Conservation (phyloP, 352 stramenopile genomes). For the Vaucheria bursata region DNA sequence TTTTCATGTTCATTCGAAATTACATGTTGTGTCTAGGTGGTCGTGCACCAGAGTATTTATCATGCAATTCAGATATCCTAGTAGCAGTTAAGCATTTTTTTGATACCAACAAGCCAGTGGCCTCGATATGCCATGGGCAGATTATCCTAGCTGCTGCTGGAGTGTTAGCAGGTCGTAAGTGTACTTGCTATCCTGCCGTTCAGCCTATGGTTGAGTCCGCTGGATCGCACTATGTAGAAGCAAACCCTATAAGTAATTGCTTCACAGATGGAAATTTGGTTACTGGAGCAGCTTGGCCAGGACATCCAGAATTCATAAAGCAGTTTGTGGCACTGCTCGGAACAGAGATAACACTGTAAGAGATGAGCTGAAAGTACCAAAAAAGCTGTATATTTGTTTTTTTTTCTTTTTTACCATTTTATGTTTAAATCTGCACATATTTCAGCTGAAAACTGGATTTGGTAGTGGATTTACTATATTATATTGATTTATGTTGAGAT, state of each 20-base stretch:
- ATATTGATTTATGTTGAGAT: too few species aligned
- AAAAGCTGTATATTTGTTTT: too few species aligned
- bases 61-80: neutral
- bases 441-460: too few species aligned
- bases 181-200: neutral
- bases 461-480: too few species aligned
- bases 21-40: neutral
- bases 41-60: conserved; percentile 1
- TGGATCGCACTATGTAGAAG: neutral
- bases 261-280: conserved; percentile 6
- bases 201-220: neutral
- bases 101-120: neutral
- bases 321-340: neutral
- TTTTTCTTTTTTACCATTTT: too few species aligned
- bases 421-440: too few species aligned
- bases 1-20: too few species aligned
- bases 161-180: neutral
- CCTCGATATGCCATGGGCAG: conserved; percentile 4
- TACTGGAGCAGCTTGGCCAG: neutral
- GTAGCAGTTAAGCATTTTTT: conserved; percentile 7
- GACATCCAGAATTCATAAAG: neutral
- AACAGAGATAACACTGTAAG: neutral
- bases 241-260: conserved; percentile 5
- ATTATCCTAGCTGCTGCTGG: conserved; percentile 3
- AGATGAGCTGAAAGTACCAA: too few species aligned